Evolutionary conservation across 805 yeast genomes (phyloP).

Genomic region (Kodamaea restingae): DNA sequence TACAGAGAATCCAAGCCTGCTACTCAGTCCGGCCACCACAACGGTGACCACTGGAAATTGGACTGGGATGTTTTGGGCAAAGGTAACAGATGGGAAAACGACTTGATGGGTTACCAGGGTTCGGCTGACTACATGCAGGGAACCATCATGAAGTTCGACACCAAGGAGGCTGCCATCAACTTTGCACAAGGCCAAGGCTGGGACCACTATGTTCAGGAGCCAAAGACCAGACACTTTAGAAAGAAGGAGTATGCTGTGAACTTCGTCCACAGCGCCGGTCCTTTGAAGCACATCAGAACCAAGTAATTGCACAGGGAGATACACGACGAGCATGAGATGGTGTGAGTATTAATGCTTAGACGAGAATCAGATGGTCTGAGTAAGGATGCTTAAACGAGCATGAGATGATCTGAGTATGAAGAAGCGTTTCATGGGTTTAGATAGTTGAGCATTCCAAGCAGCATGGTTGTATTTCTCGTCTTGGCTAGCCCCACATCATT

Average conservation of each 20-base stretch:
- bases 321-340: background rate
- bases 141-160: conserved; percentile 67
- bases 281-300: conserved; percentile 77
- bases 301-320: conserved; percentile 38
- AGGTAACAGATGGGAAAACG: conserved; percentile 87
- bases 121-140: conserved; percentile 80
- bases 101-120: conserved; percentile 80
- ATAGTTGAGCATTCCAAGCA: too few relatives aligned
- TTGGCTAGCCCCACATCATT: conserved; percentile 2
- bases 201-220: conserved; percentile 80
- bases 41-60: conserved; percentile 60
- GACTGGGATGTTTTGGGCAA: conserved; percentile 81
- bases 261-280: conserved; percentile 64
- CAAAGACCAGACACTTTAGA: conserved; percentile 67
- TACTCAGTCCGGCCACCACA: conserved; percentile 66
- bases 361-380: too few relatives aligned
- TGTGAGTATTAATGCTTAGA: too few relatives aligned
- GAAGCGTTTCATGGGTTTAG: too few relatives aligned
- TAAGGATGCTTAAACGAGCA: too few relatives aligned
- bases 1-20: conserved; percentile 76
- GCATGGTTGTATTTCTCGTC: too few relatives aligned
- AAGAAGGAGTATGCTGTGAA: conserved; percentile 72
- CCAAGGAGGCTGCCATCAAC: conserved; percentile 70
- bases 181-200: conserved; percentile 85
- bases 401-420: background rate